phyloP scores from a whole-genome alignment of 495 filamentous ascomycete genomes.

The Stereocaulon alpinum region DNA sequence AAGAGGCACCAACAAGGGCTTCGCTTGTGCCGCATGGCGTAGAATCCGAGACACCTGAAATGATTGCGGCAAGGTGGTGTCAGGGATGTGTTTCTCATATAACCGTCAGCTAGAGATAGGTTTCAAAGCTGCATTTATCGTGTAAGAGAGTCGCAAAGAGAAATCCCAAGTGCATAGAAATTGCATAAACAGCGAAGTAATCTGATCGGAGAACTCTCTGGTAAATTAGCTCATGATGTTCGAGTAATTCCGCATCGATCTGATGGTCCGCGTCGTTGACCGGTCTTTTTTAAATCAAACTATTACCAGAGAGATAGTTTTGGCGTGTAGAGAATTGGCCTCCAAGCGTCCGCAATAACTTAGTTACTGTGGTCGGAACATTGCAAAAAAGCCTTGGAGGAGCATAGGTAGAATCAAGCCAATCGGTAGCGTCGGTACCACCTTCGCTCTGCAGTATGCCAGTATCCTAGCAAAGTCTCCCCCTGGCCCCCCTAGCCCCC shows the following conservation, averaged over 20 bases:
- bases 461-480: not conserved
- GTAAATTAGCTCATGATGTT: not conserved
- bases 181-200: not conserved
- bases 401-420: conserved; percentile 3
- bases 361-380: conserved; percentile 8
- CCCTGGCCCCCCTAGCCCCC: not conserved
- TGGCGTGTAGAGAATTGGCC: not conserved
- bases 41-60: not conserved
- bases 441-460: not conserved
- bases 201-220: no score
- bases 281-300: not conserved
- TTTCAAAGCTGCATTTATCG: not conserved
- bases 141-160: not conserved
- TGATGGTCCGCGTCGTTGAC: not conserved
- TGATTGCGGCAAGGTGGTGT: not conserved
- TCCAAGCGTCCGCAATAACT: conserved; percentile 2
- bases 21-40: conserved; percentile 11
- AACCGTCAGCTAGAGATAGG: not conserved
- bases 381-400: not conserved
- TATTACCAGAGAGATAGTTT: not conserved
- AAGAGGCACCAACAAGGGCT: conserved; percentile 9
- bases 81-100: not conserved
- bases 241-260: not conserved
- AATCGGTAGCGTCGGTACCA: not conserved
- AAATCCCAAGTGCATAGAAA: not conserved